These are phyloP conservation scores for Sequoiadendron giganteum DNA, from an alignment of 75 land plant species.

Conservation along the genomic window DNA sequence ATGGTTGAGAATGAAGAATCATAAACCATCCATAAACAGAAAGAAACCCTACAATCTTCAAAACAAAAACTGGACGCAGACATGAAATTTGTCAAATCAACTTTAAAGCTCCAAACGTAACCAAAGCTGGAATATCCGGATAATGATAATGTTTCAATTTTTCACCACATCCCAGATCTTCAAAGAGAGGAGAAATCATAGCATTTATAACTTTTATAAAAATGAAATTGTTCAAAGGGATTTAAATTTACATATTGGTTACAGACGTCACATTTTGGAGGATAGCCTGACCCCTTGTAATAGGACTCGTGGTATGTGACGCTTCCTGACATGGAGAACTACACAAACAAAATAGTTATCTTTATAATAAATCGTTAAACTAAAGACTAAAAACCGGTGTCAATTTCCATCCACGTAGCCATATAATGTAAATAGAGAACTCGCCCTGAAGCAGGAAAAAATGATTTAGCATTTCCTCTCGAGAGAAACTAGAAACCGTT, in stretches of 20 bases:
- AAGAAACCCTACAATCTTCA: neutral
- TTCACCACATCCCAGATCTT: neutral
- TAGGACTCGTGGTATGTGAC: slow-evolving; percentile 75
- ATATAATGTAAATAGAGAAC: neutral
- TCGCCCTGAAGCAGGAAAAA: too few relatives aligned
- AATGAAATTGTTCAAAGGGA: neutral
- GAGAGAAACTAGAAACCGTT: too few relatives aligned
- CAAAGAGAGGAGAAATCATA: neutral
- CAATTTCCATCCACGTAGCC: neutral
- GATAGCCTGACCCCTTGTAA: slow-evolving; percentile 62
- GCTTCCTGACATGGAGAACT: slow-evolving; percentile 74
- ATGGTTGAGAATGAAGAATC: neutral
- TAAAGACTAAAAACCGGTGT: neutral
- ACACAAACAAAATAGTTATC: slow-evolving; percentile 13
- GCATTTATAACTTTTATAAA: neutral
- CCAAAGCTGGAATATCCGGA: neutral
- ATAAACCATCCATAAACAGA: neutral
- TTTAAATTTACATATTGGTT: slow-evolving; percentile 59
- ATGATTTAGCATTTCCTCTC: too few relatives aligned
- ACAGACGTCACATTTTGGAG: slow-evolving; percentile 93
- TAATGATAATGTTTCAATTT: neutral
- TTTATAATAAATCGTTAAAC: neutral
- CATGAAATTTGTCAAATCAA: neutral
- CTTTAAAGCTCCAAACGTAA: neutral
- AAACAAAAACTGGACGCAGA: neutral